Percentiles rank a stretch among this genome's conserved stretches.
Conservation (phyloP, 495 filamentous ascomycete genomes). For the Aspergillus carlsbadensis region DNA sequence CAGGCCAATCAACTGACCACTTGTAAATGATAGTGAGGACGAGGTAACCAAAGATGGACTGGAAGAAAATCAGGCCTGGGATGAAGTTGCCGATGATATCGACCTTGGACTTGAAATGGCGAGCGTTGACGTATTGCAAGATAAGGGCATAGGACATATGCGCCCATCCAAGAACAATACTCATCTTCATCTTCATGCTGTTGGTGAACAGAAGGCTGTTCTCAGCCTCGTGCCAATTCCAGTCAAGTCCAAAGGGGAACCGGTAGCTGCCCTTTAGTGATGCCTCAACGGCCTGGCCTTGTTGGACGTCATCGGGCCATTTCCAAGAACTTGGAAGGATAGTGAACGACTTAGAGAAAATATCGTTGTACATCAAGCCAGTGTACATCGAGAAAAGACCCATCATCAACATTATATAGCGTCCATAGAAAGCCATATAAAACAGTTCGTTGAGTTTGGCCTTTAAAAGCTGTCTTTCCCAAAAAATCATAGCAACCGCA, state of each 20-base stretch:
- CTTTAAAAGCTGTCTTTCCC: conserved; percentile 77
- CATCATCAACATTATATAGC: conserved; percentile 99
- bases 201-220: conserved; percentile 94
- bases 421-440: conserved; percentile 96
- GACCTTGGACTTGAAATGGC: conserved; percentile 88
- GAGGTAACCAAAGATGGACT: conserved; percentile 97
- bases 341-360: conserved; percentile 88
- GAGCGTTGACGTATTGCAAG: conserved; percentile 88
- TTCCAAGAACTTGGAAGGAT: conserved; percentile 88
- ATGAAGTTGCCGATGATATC: conserved; percentile 97
- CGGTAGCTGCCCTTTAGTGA: conserved; percentile 67
- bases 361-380: conserved; percentile 95
- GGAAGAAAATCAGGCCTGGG: conserved; percentile 99
- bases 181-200: conserved; percentile 99
- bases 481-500: conserved; percentile 90
- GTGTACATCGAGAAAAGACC: conserved; percentile 96
- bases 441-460: conserved; percentile 93
- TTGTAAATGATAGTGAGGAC: conserved; percentile 94
- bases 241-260: conserved; percentile 95
- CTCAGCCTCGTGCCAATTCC: conserved; percentile 93
- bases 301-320: conserved; percentile 68
- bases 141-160: conserved; percentile 96
- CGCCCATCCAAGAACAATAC: conserved; percentile 90
- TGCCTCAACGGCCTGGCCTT: conserved; percentile 60
- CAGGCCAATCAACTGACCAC: conserved; percentile 88